These are phyloP conservation scores for Miamiensis avidus DNA, from an alignment of 169 alveolate genomes.

Conservation along the genomic window DNA sequence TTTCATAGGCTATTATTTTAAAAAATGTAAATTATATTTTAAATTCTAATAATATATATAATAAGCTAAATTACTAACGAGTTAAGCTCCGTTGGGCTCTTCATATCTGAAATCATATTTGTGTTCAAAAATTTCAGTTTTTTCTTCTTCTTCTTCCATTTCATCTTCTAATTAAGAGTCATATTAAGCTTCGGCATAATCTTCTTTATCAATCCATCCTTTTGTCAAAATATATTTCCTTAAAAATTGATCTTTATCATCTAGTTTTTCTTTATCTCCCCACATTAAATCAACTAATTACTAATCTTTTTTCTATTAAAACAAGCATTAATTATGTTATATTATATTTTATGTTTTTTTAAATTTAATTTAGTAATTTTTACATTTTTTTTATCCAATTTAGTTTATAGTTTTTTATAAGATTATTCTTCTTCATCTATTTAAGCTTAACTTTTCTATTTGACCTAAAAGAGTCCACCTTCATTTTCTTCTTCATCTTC, in stretches of 20 bases:
- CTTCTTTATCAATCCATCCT: slow-evolving; percentile 78
- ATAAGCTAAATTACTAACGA: slow-evolving; percentile 2
- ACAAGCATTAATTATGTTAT: no score
- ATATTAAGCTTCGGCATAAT: slow-evolving; percentile 31
- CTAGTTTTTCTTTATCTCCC: slow-evolving; percentile 41
- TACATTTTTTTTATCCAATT: no score
- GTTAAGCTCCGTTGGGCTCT: slow-evolving; percentile 49
- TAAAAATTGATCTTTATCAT: slow-evolving; percentile 72
- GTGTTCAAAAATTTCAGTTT: slow-evolving; percentile 75
- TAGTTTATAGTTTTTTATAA: slow-evolving; percentile 21
- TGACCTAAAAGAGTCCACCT: neutral
- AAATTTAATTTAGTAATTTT: no score
- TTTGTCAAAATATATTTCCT: slow-evolving; percentile 77
- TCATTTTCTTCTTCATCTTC: slow-evolving; percentile 28
- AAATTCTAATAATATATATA: neutral
- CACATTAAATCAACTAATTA: slow-evolving; percentile 31
- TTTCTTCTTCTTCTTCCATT: slow-evolving; percentile 75
- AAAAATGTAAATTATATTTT: slow-evolving; percentile 11
- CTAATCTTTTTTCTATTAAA: slow-evolving; percentile 23
- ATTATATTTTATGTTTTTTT: no score
- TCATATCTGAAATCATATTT: slow-evolving; percentile 78
- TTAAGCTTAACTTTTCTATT: slow-evolving; percentile 25
- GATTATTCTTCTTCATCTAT: slow-evolving; percentile 45
- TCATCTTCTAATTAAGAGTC: slow-evolving; percentile 61
- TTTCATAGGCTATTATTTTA: slow-evolving; percentile 33